Conservation (phyloP, 441 rosid genomes). For the Bocquillonia castaneifolia region DNA sequence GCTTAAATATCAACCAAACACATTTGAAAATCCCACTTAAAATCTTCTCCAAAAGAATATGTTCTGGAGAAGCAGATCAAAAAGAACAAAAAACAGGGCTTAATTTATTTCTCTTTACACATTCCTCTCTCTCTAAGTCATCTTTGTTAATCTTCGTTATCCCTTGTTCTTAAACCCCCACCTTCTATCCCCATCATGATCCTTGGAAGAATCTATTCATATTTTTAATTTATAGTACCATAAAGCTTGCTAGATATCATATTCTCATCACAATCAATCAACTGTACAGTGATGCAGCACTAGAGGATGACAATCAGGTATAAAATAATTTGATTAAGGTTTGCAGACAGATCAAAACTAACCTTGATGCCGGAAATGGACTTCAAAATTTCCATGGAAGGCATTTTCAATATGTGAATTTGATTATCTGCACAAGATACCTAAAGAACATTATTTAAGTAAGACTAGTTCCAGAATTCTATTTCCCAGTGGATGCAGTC, state of each 20-base stretch:
- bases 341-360: slow-evolving; percentile 21
- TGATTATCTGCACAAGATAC: slow-evolving; percentile 97
- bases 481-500: slow-evolving; percentile 1
- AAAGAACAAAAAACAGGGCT: too few relatives aligned
- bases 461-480: slow-evolving; percentile 3
- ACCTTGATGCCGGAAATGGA: slow-evolving; percentile 96
- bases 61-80: background rate
- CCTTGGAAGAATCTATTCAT: background rate
- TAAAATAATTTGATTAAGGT: slow-evolving; percentile 1
- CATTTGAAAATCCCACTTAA: background rate
- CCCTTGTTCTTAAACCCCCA: background rate
- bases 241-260: background rate
- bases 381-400: slow-evolving; percentile 81
- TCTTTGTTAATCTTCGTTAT: background rate
- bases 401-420: slow-evolving; percentile 82
- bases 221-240: background rate
- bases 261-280: slow-evolving; percentile 16
- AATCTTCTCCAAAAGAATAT: background rate
- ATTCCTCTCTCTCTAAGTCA: background rate
- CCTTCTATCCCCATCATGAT: background rate
- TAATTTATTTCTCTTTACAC: background rate
- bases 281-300: background rate
- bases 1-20: background rate
- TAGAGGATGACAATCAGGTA: slow-evolving; percentile 6
- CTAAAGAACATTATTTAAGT: slow-evolving; percentile 42